phyloP scores from a whole-genome alignment of 1,139 yeast species.

The Zygoascus hellenicus region DNA sequence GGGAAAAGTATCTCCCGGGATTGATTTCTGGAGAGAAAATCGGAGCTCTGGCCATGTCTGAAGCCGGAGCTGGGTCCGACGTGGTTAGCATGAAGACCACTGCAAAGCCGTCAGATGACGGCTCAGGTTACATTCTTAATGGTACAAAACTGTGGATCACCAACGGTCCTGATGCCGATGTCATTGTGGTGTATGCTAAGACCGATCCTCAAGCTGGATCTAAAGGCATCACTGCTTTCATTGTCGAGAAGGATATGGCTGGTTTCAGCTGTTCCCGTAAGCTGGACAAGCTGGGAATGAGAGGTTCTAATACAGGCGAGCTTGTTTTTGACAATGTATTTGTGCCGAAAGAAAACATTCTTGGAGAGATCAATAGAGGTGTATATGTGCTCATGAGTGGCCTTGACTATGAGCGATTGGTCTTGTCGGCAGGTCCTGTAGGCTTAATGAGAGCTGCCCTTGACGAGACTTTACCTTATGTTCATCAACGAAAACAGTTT shows the following conservation, averaged over 20 bases:
- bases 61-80: constrained; percentile 34
- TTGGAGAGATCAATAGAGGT: constrained; percentile 30
- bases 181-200: constrained; percentile 32
- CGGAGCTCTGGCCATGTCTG: constrained; percentile 35
- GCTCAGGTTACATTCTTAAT: constrained; percentile 31
- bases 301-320: constrained; percentile 35
- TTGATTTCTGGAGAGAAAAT: constrained; percentile 30
- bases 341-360: constrained; percentile 32
- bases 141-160: constrained; percentile 37
- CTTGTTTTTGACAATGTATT: constrained; percentile 32
- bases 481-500: constrained; percentile 32
- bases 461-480: constrained; percentile 33
- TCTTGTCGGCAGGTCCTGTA: constrained; percentile 33
- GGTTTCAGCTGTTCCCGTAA: constrained; percentile 32
- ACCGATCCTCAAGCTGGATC: constrained; percentile 33
- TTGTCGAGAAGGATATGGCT: constrained; percentile 29
- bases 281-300: constrained; percentile 34
- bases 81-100: constrained; percentile 33
- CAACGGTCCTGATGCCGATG: constrained; percentile 35
- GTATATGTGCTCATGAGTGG: constrained; percentile 34
- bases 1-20: constrained; percentile 30
- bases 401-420: constrained; percentile 31
- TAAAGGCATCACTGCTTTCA: constrained; percentile 32
- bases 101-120: constrained; percentile 29
- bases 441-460: constrained; percentile 33